phyloP scores from a whole-genome alignment of 805 yeast genomes.

The Candida xiaguanensis region DNA sequence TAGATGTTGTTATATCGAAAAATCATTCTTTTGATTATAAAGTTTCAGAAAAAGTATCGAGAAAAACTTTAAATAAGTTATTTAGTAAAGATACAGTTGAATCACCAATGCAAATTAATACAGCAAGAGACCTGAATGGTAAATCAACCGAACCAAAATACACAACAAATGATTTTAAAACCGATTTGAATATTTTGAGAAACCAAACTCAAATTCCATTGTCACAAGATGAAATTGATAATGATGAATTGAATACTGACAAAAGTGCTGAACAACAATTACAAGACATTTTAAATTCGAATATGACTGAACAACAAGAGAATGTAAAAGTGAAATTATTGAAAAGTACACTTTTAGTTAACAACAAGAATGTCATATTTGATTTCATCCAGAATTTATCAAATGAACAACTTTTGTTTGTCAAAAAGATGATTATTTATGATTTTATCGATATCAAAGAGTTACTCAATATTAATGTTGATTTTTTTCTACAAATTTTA shows the following conservation, averaged over 20 bases:
- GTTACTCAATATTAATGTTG: neutral
- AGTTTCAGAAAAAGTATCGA: conserved; percentile 4
- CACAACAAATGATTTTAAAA: conserved; percentile 20
- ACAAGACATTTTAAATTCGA: neutral
- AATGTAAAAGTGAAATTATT: conserved; percentile 7
- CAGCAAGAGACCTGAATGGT: neutral
- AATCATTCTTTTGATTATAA: neutral
- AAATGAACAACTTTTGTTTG: conserved; percentile 3
- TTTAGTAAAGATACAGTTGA: conserved; percentile 26
- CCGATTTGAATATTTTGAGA: conserved; percentile 22
- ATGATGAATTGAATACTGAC: conserved; percentile 1
- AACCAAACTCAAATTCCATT: conserved; percentile 10
- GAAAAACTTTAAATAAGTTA: conserved; percentile 8
- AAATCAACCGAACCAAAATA: conserved; percentile 6
- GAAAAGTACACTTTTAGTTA: conserved; percentile 1
- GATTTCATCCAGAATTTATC: conserved; percentile 1
- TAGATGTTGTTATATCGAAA: conserved; percentile 24
- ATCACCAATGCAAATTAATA: conserved; percentile 32
- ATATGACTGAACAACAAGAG: conserved; percentile 7
- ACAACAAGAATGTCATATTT: neutral
- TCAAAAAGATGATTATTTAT: conserved; percentile 8
- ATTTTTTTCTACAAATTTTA: neutral
- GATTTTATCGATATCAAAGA: conserved; percentile 9
- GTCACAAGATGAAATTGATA: conserved; percentile 15
- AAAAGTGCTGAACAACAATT: neutral